A percentile compares a stretch with the other conserved stretches of the same genome.
Conservation (phyloP, 2,329 filamentous ascomycete species). For the Endocalyx cinctus region DNA sequence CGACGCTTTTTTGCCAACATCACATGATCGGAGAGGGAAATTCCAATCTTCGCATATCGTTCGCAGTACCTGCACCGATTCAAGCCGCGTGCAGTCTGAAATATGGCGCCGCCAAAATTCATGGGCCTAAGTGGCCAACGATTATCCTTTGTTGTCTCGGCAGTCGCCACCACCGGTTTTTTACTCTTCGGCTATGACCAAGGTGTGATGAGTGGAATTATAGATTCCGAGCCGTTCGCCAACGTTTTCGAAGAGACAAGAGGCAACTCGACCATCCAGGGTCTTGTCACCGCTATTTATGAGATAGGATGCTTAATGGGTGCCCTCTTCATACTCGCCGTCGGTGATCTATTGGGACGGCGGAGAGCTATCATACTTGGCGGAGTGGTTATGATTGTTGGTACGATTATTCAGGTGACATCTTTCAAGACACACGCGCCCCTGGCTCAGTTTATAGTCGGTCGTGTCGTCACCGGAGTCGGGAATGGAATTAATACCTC, state of each 20-base stretch:
- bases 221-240: constrained; percentile 46
- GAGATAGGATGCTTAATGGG: constrained; percentile 41
- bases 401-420: constrained; percentile 54
- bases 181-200: constrained; percentile 44
- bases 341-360: constrained; percentile 49
- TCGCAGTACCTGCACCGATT: too few relatives aligned
- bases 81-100: constrained; percentile 7
- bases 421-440: constrained; percentile 21
- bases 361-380: constrained; percentile 54
- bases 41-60: too few relatives aligned
- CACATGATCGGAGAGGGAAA: too few relatives aligned
- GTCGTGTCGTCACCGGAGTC: constrained; percentile 46
- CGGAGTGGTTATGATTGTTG: constrained; percentile 53
- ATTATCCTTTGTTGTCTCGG: constrained; percentile 53
- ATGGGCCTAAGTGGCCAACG: constrained; percentile 55
- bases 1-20: too few relatives aligned
- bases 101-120: constrained; percentile 50
- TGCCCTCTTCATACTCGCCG: constrained; percentile 42
- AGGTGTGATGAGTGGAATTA: constrained; percentile 45
- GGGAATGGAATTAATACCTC: constrained; percentile 49
- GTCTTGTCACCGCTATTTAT: constrained; percentile 43
- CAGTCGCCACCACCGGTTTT: constrained; percentile 61
- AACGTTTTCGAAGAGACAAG: constrained; percentile 40
- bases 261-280: constrained; percentile 42
- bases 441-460: constrained; percentile 42